phyloP scores from a whole-genome alignment of 73 alveolate species.

The Paramecium octaurelia region DNA sequence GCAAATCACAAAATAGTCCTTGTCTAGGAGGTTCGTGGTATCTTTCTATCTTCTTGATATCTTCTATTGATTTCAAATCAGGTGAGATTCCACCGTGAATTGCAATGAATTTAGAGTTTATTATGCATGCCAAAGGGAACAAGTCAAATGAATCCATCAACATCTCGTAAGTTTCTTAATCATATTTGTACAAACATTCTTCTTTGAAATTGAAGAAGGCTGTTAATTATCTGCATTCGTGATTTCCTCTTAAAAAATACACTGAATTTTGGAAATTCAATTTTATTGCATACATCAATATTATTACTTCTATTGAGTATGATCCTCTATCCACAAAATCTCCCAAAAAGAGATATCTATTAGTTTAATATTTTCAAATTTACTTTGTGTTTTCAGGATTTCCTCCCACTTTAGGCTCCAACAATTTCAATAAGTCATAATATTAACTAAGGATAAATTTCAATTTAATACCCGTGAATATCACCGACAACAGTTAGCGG shows the following conservation, averaged over 20 bases:
- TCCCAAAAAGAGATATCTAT: conserved; percentile 86
- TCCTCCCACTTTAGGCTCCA: conserved; percentile 86
- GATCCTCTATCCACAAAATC: conserved; percentile 97
- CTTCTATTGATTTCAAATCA: conserved; percentile 73
- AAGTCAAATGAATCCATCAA: conserved; percentile 80
- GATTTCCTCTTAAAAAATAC: conserved; percentile 87
- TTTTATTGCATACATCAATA: conserved; percentile 79
- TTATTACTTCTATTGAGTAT: conserved; percentile 85
- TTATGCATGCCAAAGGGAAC: conserved; percentile 78
- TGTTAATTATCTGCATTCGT: conserved; percentile 89
- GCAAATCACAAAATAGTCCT: conserved; percentile 82
- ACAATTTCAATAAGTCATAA: conserved; percentile 87
- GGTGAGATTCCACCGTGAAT: conserved; percentile 89
- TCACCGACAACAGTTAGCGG: conserved; percentile 96
- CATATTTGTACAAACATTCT: conserved; percentile 72
- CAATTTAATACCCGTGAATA: conserved; percentile 67
- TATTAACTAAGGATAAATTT: conserved; percentile 77
- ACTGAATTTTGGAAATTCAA: conserved; percentile 78
- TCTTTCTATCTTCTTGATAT: conserved; percentile 73
- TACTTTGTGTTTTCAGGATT: conserved; percentile 85
- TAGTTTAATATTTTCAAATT: conserved; percentile 6
- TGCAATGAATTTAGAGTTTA: conserved; percentile 73
- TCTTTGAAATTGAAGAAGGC: conserved; percentile 85
- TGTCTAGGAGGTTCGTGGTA: conserved; percentile 81
- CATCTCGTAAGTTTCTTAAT: conserved; percentile 72